Evolutionary conservation across 441 rosid genomes (phyloP), one percentile per base, ranked within the genome.

Genomic region (Adansonia madagascariensis): DNA sequence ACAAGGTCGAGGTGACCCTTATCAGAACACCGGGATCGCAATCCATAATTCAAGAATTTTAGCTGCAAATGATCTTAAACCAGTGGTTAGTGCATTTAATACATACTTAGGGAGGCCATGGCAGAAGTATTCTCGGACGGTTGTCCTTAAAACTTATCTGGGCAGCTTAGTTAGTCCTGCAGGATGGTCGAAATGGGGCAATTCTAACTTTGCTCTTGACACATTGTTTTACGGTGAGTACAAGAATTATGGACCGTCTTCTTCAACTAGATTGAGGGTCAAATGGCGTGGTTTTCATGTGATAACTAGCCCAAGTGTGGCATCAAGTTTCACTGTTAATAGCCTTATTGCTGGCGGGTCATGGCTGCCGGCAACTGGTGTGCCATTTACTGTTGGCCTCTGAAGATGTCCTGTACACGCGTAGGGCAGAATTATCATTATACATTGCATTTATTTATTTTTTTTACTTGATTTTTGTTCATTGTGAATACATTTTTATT

Each of bases 101-200:
- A 88, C 97, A 10, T 94, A 83, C 79, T 55, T 94, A 31, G 94
- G 98, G 3, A 81, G 98, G 74, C 98, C 98, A 1, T 94, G 98
- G 97, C 85, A 84, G 79, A 39, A 80, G 1, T 92, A 88, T 39
- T 89, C 97, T 0, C 83, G 92, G 18, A 89, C 93, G 0, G 91
- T 92, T 2, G 71, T 88, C 24, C 69, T 94, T 5, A 61, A 78
- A 31, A 85, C 86, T n/a, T 89, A 85, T 43, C 64, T 94, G 0
- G 91, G 73, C 60, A 12, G 82, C 4, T 84, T 92, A 53, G 74
- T 94, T 3, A 83, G 84, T 71, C 93, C 95, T 0, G 79, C 81
- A 3, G 95, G 98, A 3, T 94, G 98, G 98, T 76, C 87, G 7
- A 73, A 74, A 2, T 92, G 97, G 95, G 75, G 76, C 24, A 82